phyloP scores from a whole-genome alignment of 768 basidiomycete genomes.

The Suillus americanus region DNA sequence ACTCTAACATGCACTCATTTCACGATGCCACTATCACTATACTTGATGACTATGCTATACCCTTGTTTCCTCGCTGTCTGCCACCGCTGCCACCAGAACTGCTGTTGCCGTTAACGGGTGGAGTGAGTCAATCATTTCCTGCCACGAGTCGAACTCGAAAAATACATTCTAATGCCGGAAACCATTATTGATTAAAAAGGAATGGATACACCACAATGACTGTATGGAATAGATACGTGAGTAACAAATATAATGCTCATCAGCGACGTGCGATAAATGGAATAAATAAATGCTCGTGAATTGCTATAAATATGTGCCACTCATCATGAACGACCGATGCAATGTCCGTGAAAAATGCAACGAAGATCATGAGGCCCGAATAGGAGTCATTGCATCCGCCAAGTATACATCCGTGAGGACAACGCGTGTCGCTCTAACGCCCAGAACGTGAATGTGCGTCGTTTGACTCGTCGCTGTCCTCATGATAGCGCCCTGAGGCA shows the following conservation, averaged over 20 bases:
- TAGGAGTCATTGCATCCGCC: not conserved
- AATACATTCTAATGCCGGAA: not conserved
- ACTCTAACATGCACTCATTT: constrained; percentile 16
- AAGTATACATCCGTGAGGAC: not conserved
- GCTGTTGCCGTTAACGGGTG: not conserved
- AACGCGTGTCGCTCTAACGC: constrained; percentile 5
- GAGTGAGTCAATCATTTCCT: not conserved
- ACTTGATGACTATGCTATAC: not conserved
- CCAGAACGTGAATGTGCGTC: constrained; percentile 32
- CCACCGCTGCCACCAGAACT: not conserved
- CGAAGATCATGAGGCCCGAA: constrained; percentile 2
- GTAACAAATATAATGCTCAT: not conserved
- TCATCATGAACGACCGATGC: constrained; percentile 14
- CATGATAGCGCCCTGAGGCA: constrained; percentile 31
- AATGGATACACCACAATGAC: constrained; percentile 1
- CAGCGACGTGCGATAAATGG: constrained; percentile 13
- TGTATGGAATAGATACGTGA: constrained; percentile 3
- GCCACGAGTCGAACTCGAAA: not conserved
- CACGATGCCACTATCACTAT: not conserved
- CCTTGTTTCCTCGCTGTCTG: not conserved
- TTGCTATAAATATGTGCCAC: not conserved
- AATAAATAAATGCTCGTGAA: constrained; percentile 15
- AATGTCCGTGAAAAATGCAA: constrained; percentile 9
- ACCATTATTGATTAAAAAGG: not conserved
- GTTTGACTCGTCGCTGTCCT: constrained; percentile 46